Base-by-base conservation (phyloP, 208 protist species). In the Leishmania lainsoni region DNA sequence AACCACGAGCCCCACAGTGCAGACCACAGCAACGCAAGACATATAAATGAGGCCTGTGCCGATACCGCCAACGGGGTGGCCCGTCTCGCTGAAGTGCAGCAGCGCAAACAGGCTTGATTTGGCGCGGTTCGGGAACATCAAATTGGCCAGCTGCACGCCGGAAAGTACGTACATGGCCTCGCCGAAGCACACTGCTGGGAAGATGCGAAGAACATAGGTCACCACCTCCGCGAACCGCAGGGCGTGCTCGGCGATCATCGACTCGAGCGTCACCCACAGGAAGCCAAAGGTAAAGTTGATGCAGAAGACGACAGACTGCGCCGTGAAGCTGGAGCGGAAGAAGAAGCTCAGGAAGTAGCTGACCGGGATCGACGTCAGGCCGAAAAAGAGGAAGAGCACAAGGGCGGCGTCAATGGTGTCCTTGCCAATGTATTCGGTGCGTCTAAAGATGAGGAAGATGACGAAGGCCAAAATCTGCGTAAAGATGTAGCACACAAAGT, bases 281-380 rank as follows among this genome's bases (percentile, higher is more conserved):
- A 97, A 96, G 22, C 94, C 94, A 71, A 88, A 85, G 48, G 91
- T 82, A 77, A 98, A 95, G 86, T 96, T 98, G 73, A 93, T 81
- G 72, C 95, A 85, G 69, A 98, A 91, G 51, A 96, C 87, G 52
- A 90, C 85, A 71, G 89, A 95, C 76, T 98, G 93, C 54, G 93
- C 93, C 26, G 85, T 78, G 76, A 92, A 92, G 51, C 91, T 83
- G 29, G 87, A 93, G 63, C 83, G 86, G 88, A 97, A 96, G 81
- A 96, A 89, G 83, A 97, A 96, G 81, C 90, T 95, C 54, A 96
- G 35, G 65, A 94, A 78, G 80, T 97, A 97, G 69, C 80, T 89
- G 61, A 92, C 87, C 17, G 91, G 81, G 81, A 97, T 92, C 42
- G 89, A 91, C 32, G 90, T 83, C 22, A 93, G 54, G 26, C 92